Evolutionary conservation across 1,284 basidiomycete genomes (phyloP).

Genomic region (Ganoderma meredithae): DNA sequence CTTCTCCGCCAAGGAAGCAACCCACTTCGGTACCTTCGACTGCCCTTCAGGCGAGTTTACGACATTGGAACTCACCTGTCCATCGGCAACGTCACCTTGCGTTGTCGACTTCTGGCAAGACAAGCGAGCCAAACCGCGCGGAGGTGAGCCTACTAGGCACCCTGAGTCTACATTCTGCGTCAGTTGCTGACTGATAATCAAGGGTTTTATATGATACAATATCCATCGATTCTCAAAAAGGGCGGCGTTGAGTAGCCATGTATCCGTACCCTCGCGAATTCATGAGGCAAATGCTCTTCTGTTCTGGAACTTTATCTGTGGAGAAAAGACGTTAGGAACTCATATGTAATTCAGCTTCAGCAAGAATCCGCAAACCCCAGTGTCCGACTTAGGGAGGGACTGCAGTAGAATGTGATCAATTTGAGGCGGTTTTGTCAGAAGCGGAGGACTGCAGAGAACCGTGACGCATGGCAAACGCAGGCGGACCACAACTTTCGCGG

Average conservation of each 20-base stretch:
- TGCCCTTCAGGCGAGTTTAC: constrained; percentile 30
- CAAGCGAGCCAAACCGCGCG: constrained; percentile 21
- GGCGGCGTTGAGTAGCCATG: neutral
- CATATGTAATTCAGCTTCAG: too few species aligned
- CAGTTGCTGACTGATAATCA: neutral
- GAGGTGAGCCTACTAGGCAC: constrained; percentile 29
- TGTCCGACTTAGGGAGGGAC: too few species aligned
- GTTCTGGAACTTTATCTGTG: too few species aligned
- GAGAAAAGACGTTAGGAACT: neutral
- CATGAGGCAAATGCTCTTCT: neutral
- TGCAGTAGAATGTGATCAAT: too few species aligned
- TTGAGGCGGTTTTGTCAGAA: too few species aligned
- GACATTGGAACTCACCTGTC: constrained; percentile 29
- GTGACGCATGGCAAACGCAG: too few species aligned
- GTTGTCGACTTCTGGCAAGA: constrained; percentile 33
- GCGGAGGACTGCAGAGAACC: too few species aligned
- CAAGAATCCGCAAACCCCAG: too few species aligned
- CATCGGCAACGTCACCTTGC: constrained; percentile 14
- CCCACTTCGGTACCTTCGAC: constrained; percentile 22
- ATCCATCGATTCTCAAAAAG: neutral
- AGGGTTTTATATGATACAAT: neutral
- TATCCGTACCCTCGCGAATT: neutral
- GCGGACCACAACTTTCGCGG: too few species aligned
- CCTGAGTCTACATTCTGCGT: neutral
- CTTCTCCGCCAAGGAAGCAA: constrained; percentile 14